Percentiles rank a stretch among this genome's conserved stretches.
Evolutionary conservation across 768 basidiomycete genomes (phyloP).

Genomic region (Cantharellus anzutake): DNA sequence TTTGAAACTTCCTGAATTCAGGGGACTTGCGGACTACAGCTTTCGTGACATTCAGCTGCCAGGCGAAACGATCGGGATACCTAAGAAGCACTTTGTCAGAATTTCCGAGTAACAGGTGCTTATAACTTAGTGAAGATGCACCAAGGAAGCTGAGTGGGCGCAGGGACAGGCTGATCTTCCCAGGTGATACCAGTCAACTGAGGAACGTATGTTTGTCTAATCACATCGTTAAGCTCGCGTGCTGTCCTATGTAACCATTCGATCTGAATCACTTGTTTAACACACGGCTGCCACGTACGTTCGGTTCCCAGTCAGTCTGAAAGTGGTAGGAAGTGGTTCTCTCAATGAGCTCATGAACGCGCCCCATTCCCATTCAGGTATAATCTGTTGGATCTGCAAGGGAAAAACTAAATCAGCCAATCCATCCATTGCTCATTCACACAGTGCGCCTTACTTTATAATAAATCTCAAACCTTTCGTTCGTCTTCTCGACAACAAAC

Average conservation of each 20-base stretch:
- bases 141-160: conserved; percentile 79
- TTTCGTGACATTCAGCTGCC: conserved; percentile 91
- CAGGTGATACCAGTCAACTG: conserved; percentile 49
- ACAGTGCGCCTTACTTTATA: conserved; percentile 19
- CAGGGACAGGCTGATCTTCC: conserved; percentile 54
- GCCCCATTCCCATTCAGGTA: conserved; percentile 63
- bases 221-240: conserved; percentile 58
- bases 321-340: conserved; percentile 76
- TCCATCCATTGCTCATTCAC: background rate
- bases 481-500: conserved; percentile 11
- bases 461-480: conserved; percentile 23
- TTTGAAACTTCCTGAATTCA: conserved; percentile 88
- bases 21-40: conserved; percentile 67
- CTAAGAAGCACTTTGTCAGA: conserved; percentile 21
- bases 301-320: conserved; percentile 76
- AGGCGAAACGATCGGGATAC: conserved; percentile 90
- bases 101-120: background rate
- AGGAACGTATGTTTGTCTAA: conserved; percentile 64
- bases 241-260: conserved; percentile 27
- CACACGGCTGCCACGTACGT: conserved; percentile 29
- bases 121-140: conserved; percentile 14
- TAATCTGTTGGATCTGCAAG: conserved; percentile 40
- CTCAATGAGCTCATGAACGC: conserved; percentile 43
- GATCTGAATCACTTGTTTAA: background rate
- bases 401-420: background rate